Percentiles rank a stretch among this genome's conserved stretches.
These are phyloP conservation scores for Cardiospermum halicacabum DNA, from an alignment of 345 rosid species.

Conservation along the genomic window DNA sequence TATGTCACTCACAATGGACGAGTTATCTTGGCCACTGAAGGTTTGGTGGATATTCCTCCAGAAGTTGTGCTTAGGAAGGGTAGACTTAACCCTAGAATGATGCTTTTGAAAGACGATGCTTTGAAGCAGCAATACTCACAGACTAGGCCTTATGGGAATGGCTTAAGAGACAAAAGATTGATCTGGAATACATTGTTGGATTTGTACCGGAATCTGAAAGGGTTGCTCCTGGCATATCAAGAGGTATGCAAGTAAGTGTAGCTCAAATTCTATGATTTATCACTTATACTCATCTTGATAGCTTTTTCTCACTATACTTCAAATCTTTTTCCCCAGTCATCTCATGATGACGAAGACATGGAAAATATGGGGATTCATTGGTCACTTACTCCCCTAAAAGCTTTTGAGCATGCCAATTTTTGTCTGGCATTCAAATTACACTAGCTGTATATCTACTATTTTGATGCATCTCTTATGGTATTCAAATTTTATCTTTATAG, in stretches of 20 bases:
- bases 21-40: slow-evolving; percentile 98
- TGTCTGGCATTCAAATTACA: not conserved
- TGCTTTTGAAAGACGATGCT: slow-evolving; percentile 96
- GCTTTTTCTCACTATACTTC: slow-evolving; percentile 5
- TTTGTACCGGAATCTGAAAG: slow-evolving; percentile 64
- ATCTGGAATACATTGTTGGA: slow-evolving; percentile 62
- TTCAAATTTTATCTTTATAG: slow-evolving; percentile 37
- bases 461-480: not conserved
- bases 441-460: no score
- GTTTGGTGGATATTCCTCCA: slow-evolving; percentile 89
- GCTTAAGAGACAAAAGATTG: slow-evolving; percentile 85
- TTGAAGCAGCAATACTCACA: slow-evolving; percentile 89
- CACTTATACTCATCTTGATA: not conserved
- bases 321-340: slow-evolving; percentile 37
- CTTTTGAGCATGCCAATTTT: slow-evolving; percentile 70
- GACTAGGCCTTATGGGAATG: slow-evolving; percentile 90
- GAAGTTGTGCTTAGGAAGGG: slow-evolving; percentile 94
- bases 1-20: slow-evolving; percentile 84
- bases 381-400: slow-evolving; percentile 80
- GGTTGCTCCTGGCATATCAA: slow-evolving; percentile 58
- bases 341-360: slow-evolving; percentile 70
- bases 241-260: slow-evolving; percentile 48
- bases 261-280: not conserved
- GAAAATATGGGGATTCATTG: slow-evolving; percentile 90
- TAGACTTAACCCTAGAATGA: slow-evolving; percentile 99